Evolutionary conservation across 257 asterid species (phyloP).

Genomic region (Pogostemon cablin): DNA sequence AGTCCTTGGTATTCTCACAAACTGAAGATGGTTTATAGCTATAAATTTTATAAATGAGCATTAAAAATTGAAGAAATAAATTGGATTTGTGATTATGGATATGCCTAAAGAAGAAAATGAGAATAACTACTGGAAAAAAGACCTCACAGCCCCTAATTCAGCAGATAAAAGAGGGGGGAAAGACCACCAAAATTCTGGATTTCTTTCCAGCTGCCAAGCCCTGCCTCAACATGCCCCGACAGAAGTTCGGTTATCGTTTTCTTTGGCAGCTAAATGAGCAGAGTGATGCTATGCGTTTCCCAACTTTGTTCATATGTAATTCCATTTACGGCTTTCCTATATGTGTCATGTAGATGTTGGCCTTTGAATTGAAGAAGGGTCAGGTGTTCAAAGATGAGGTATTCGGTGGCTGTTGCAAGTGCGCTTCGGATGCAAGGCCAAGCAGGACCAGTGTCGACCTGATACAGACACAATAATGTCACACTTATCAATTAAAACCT

Average conservation of each 20-base stretch:
- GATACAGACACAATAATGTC: constrained; percentile 27
- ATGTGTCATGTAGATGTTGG: constrained; percentile 44
- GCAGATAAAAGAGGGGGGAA: background rate
- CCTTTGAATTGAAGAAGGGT: constrained; percentile 47
- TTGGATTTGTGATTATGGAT: too few relatives aligned
- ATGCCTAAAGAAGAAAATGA: too few relatives aligned
- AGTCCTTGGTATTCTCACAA: too few relatives aligned
- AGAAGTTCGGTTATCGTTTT: background rate
- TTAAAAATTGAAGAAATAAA: too few relatives aligned
- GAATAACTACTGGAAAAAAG: too few relatives aligned
- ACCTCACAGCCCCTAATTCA: too few relatives aligned
- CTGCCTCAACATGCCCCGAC: background rate
- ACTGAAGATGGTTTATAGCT: too few relatives aligned
- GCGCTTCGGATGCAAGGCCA: constrained; percentile 60
- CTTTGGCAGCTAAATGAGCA: constrained; percentile 2
- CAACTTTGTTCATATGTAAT: constrained; percentile 5
- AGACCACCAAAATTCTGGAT: background rate
- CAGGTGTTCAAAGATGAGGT: constrained; percentile 46
- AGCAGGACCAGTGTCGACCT: constrained; percentile 66
- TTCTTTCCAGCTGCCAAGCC: constrained; percentile 1
- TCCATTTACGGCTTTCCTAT: background rate
- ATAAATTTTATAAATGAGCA: too few relatives aligned
- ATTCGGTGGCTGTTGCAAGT: constrained; percentile 46
- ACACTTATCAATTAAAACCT: background rate
- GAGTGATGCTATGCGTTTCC: background rate